These are phyloP conservation scores for Leishmania amazonensis DNA, from an alignment of 208 protist species.

Conservation along the genomic window DNA sequence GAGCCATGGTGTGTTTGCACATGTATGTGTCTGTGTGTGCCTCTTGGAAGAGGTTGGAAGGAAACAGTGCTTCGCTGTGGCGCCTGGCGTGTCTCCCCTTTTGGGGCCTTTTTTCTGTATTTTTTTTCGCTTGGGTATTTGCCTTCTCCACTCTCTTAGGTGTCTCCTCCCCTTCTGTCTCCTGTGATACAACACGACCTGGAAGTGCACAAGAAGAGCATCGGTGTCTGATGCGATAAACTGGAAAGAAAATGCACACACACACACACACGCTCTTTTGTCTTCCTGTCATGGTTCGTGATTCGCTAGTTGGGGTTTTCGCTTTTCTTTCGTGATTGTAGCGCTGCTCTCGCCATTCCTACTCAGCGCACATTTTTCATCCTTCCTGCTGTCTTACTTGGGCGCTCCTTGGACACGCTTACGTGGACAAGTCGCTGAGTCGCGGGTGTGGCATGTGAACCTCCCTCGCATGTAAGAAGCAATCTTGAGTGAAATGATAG, in stretches of 20 bases:
- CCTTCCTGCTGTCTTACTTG: not conserved
- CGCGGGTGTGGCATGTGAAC: not conserved
- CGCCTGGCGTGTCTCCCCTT: not conserved
- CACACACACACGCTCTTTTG: not conserved
- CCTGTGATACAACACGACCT: not conserved
- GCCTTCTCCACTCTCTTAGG: not conserved
- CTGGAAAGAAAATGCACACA: not conserved
- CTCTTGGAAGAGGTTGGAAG: not conserved
- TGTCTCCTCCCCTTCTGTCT: not conserved
- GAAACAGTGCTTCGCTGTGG: not conserved
- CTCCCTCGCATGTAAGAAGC: not conserved
- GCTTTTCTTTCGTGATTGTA: not conserved
- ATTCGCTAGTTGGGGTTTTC: not conserved
- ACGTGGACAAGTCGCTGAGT: not conserved
- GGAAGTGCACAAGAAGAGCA: not conserved
- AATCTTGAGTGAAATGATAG: not conserved
- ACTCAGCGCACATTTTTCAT: not conserved
- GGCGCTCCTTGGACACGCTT: not conserved
- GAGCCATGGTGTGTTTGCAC: no score
- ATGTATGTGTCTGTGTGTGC: not conserved
- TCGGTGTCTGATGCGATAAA: not conserved
- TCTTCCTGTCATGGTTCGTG: not conserved
- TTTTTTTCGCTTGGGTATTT: not conserved
- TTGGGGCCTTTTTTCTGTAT: not conserved
- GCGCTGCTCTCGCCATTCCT: not conserved